These are phyloP conservation scores for Lagerstroemia speciosa DNA, from an alignment of 345 rosid genomes.

Conservation along the genomic window DNA sequence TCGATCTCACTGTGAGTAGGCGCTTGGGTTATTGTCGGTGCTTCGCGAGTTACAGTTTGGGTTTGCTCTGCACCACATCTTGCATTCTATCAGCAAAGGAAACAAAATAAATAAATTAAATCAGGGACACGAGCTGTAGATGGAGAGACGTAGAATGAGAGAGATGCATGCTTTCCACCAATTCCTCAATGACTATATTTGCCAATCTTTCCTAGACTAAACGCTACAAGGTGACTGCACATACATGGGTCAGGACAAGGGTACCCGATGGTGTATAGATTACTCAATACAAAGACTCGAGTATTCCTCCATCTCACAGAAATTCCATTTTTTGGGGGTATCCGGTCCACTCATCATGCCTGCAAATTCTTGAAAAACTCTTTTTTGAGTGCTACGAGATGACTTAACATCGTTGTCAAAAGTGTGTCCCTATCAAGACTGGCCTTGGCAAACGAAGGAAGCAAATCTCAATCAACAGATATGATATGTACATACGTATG, in stretches of 20 bases:
- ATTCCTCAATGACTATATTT: background rate
- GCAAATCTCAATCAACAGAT: background rate
- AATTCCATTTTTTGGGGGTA: background rate
- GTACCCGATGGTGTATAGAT: background rate
- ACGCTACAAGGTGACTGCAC: background rate
- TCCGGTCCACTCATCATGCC: background rate
- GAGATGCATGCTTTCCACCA: background rate
- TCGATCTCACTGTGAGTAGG: slow-evolving; percentile 54
- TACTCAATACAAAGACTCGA: background rate
- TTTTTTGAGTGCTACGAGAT: no score
- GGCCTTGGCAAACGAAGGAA: background rate
- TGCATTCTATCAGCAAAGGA: slow-evolving; percentile 38
- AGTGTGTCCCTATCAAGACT: background rate
- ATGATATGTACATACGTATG: no score
- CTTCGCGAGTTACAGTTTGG: slow-evolving; percentile 63
- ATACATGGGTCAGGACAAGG: no score
- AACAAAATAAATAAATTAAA: background rate
- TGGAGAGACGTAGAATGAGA: no score
- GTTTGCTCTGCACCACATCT: slow-evolving; percentile 76
- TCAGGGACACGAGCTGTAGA: no score
- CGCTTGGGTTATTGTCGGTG: slow-evolving; percentile 82
- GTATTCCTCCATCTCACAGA: background rate
- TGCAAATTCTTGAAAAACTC: background rate
- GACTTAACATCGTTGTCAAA: no score
- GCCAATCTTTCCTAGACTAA: background rate